These are phyloP conservation scores for Aureobasidium mangrovei DNA, from an alignment of 2,329 filamentous ascomycete genomes.

Conservation along the genomic window DNA sequence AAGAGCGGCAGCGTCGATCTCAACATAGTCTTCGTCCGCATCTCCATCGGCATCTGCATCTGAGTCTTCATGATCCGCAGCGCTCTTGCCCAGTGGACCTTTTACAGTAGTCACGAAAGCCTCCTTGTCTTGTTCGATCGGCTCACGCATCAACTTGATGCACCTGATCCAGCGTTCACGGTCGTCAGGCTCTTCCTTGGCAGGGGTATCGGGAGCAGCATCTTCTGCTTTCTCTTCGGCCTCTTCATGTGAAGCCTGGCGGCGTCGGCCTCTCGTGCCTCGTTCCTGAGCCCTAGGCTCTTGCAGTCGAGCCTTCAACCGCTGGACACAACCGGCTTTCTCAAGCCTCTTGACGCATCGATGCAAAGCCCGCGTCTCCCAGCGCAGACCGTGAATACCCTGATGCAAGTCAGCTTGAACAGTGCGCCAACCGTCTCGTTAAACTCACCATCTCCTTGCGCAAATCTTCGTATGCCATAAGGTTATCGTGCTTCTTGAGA, in stretches of 20 bases:
- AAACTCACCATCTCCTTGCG: constrained; percentile 36
- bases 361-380: constrained; percentile 32
- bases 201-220: not conserved
- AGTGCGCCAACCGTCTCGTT: constrained; percentile 22
- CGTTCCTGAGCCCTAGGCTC: not conserved
- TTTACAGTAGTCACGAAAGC: constrained; percentile 17
- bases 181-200: not conserved
- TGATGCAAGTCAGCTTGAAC: not conserved
- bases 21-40: constrained; percentile 23
- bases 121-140: constrained; percentile 24
- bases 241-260: not conserved
- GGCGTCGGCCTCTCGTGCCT: not conserved
- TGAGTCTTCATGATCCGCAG: constrained; percentile 17
- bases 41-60: constrained; percentile 13
- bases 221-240: not conserved
- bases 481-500: constrained; percentile 40
- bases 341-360: constrained; percentile 33
- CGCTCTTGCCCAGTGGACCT: not conserved
- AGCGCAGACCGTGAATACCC: constrained; percentile 25
- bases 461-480: constrained; percentile 46
- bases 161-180: constrained; percentile 22
- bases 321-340: constrained; percentile 32
- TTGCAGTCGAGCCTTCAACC: constrained; percentile 26
- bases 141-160: constrained; percentile 34
- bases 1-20: constrained; percentile 16